phyloP scores from a whole-genome alignment of 805 yeast species.

The Teunomyces pallodes region DNA sequence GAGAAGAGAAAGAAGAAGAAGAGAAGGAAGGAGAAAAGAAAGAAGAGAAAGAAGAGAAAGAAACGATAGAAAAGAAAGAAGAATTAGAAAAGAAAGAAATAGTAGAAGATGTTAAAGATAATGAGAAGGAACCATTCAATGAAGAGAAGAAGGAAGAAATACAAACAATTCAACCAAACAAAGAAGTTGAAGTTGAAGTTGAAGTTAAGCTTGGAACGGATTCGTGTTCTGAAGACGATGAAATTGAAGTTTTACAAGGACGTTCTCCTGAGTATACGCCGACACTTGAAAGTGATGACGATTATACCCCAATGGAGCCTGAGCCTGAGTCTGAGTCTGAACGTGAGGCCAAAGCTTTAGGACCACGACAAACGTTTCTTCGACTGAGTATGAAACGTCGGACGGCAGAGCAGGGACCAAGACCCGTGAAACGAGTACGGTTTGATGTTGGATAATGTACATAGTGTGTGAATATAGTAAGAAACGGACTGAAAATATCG shows the following conservation, averaged over 20 bases:
- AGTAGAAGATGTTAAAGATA: too few species aligned
- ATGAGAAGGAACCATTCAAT: too few species aligned
- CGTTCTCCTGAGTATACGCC: too few species aligned
- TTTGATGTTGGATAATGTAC: constrained; percentile 17
- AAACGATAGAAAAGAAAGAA: not conserved
- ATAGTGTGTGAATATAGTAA: not conserved
- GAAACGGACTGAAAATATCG: too few species aligned
- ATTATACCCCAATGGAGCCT: constrained; percentile 10
- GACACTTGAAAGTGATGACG: constrained; percentile 4
- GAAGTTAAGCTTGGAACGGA: too few species aligned
- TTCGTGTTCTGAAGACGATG: too few species aligned
- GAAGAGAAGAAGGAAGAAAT: too few species aligned
- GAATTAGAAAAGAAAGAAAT: too few species aligned
- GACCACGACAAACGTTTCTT: constrained; percentile 1
- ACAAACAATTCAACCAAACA: too few species aligned
- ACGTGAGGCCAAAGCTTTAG: not conserved
- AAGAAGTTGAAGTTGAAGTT: too few species aligned
- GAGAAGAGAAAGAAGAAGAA: not conserved
- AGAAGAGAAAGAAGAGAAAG: too few species aligned
- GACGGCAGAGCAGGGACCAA: not conserved
- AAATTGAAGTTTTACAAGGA: too few species aligned
- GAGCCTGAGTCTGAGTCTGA: not conserved
- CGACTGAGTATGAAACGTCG: constrained; percentile 6
- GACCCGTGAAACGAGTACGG: constrained; percentile 27
- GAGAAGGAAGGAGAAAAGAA: not conserved